A percentile compares a stretch with the other conserved stretches of the same genome.
Evolutionary conservation across 208 protist genomes (phyloP).

Genomic region (Wallacemonas sp.): DNA sequence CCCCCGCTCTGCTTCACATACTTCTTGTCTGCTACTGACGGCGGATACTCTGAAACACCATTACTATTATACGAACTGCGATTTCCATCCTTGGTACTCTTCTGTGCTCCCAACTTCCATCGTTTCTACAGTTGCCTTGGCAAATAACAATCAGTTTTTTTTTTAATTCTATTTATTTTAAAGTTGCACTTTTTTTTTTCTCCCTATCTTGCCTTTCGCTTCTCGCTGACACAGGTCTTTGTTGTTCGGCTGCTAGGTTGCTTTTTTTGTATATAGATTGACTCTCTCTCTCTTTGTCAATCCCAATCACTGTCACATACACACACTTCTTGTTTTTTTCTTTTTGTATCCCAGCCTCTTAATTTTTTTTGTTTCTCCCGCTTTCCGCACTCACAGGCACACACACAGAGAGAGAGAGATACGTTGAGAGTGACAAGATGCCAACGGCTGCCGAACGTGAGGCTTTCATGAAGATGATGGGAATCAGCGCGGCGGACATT

Average conservation of each 20-base stretch:
- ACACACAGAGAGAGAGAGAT: not conserved
- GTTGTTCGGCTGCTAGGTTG: not conserved
- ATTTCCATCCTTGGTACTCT: no score
- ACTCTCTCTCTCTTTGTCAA: slow-evolving; percentile 13
- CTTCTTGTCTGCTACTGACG: no score
- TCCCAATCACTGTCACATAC: not conserved
- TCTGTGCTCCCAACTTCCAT: no score
- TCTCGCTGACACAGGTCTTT: not conserved
- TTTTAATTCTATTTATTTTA: no score
- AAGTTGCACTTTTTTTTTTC: not conserved
- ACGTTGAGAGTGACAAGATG: slow-evolving; percentile 1
- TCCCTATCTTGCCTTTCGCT: not conserved
- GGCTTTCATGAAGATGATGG: slow-evolving; percentile 78
- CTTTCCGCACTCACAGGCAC: not conserved
- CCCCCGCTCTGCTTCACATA: no score
- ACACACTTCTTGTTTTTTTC: no score
- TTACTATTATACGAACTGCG: no score
- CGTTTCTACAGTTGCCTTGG: no score
- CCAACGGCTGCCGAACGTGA: slow-evolving; percentile 39
- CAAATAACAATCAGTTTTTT: no score
- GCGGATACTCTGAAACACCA: no score
- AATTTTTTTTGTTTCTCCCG: no score
- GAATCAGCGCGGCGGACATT: slow-evolving; percentile 74
- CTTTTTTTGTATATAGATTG: slow-evolving; percentile 18
- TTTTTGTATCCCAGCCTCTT: no score